Percentiles rank a stretch among this genome's conserved stretches.
These are phyloP conservation scores for Rhynchosporium agropyri DNA, from an alignment of 2,329 filamentous ascomycete genomes.

Conservation along the genomic window DNA sequence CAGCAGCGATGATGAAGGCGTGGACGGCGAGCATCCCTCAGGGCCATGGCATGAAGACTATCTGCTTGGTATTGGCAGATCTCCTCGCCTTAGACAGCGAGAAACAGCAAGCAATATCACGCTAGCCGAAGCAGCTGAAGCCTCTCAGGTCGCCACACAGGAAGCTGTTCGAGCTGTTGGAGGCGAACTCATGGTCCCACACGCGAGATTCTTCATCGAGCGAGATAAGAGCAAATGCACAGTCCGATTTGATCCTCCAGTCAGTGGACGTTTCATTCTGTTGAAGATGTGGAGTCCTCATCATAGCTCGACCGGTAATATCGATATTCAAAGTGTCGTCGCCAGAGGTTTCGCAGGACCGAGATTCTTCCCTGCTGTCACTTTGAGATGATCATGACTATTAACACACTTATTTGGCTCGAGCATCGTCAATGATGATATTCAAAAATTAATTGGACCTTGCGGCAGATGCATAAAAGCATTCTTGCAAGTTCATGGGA, in stretches of 20 bases:
- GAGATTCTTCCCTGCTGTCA: slow-evolving; percentile 74
- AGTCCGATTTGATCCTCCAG: slow-evolving; percentile 80
- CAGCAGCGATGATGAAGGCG: slow-evolving; percentile 32
- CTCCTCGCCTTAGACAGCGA: slow-evolving; percentile 31
- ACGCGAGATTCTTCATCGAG: slow-evolving; percentile 83
- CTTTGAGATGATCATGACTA: slow-evolving; percentile 27
- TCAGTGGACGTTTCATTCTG: slow-evolving; percentile 81
- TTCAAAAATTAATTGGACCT: background rate
- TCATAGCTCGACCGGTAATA: slow-evolving; percentile 67
- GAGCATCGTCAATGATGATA: background rate
- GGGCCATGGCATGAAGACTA: slow-evolving; percentile 35
- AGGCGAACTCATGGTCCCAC: slow-evolving; percentile 66
- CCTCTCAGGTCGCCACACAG: slow-evolving; percentile 54
- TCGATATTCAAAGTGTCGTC: slow-evolving; percentile 86
- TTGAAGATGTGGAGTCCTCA: slow-evolving; percentile 88
- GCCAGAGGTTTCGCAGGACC: slow-evolving; percentile 84
- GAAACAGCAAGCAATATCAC: slow-evolving; percentile 41
- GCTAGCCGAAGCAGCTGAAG: slow-evolving; percentile 39
- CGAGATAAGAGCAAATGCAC: slow-evolving; percentile 82
- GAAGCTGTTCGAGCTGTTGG: slow-evolving; percentile 60
- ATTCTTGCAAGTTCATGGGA: background rate
- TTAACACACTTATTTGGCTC: background rate
- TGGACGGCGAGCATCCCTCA: slow-evolving; percentile 2
- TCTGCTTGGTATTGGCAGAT: slow-evolving; percentile 21
- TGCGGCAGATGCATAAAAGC: background rate